Conservation (phyloP, 306 rosid genomes). For the Cyclanthera cordifolia region DNA sequence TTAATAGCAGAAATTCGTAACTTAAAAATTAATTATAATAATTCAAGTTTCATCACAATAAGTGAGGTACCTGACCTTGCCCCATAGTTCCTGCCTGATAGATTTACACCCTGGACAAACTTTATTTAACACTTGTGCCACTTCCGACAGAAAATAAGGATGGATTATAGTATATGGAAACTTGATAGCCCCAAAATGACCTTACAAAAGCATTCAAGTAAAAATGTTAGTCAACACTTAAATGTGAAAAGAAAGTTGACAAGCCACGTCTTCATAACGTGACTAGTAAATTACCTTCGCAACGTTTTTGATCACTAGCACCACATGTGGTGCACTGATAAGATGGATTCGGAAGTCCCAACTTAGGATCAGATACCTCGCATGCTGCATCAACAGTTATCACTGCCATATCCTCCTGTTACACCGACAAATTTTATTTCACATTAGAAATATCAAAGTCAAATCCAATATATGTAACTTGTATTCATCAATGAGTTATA, state of each 20-base stretch:
- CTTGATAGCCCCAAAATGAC: constrained; percentile 74
- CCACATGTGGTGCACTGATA: constrained; percentile 68
- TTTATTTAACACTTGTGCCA: constrained; percentile 59
- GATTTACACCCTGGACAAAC: constrained; percentile 80
- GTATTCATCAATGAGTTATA: too few species aligned
- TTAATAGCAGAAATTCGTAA: background rate
- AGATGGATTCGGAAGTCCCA: constrained; percentile 81
- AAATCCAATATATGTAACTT: background rate
- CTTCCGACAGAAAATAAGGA: constrained; percentile 72
- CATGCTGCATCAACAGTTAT: constrained; percentile 36
- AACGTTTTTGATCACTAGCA: constrained; percentile 31
- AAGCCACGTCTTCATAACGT: constrained; percentile 6
- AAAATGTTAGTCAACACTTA: constrained; percentile 22
- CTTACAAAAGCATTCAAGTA: constrained; percentile 30
- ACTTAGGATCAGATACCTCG: constrained; percentile 62
- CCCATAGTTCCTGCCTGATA: constrained; percentile 32
- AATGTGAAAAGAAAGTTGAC: constrained; percentile 12
- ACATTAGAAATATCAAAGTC: background rate
- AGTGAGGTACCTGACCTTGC: constrained; percentile 59
- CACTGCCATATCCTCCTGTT: constrained; percentile 52
- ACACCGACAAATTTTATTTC: background rate
- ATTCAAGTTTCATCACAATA: constrained; percentile 18
- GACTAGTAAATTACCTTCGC: constrained; percentile 55
- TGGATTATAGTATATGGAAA: constrained; percentile 57
- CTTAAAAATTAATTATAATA: background rate